Percentiles rank a stretch among this genome's conserved stretches.
Conservation (phyloP, 1,139 yeast species). For the Taphrina confusa region DNA sequence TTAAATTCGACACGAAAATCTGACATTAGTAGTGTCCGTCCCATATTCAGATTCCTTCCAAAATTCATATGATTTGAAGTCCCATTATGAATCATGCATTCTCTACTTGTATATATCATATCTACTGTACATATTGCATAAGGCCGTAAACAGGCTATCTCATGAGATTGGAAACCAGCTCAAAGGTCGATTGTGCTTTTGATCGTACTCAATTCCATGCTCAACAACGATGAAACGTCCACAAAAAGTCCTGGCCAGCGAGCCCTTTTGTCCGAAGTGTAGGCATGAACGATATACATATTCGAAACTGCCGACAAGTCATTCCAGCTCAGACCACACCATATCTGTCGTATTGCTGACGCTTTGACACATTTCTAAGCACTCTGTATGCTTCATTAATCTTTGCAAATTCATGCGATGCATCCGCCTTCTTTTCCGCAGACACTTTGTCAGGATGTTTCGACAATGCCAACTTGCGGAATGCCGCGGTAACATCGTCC, state of each 20-base stretch:
- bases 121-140: too few species aligned
- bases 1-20: background rate
- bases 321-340: slow-evolving; percentile 12
- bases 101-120: too few species aligned
- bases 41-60: slow-evolving; percentile 5
- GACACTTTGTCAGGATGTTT: slow-evolving; percentile 79
- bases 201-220: too few species aligned
- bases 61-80: slow-evolving; percentile 5
- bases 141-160: too few species aligned
- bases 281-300: too few species aligned
- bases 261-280: too few species aligned
- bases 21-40: background rate
- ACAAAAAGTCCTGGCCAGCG: too few species aligned
- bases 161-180: too few species aligned
- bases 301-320: too few species aligned
- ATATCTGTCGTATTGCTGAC: slow-evolving; percentile 28
- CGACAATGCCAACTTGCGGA: slow-evolving; percentile 66
- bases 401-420: slow-evolving; percentile 59
- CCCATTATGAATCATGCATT: too few species aligned
- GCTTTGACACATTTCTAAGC: slow-evolving; percentile 44
- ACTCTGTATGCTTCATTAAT: slow-evolving; percentile 77
- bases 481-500: slow-evolving; percentile 65
- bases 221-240: too few species aligned
- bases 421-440: slow-evolving; percentile 47
- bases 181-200: too few species aligned